Evolutionary conservation across 1,284 basidiomycete species (phyloP).

Genomic region (Ceratobasidium sp.): DNA sequence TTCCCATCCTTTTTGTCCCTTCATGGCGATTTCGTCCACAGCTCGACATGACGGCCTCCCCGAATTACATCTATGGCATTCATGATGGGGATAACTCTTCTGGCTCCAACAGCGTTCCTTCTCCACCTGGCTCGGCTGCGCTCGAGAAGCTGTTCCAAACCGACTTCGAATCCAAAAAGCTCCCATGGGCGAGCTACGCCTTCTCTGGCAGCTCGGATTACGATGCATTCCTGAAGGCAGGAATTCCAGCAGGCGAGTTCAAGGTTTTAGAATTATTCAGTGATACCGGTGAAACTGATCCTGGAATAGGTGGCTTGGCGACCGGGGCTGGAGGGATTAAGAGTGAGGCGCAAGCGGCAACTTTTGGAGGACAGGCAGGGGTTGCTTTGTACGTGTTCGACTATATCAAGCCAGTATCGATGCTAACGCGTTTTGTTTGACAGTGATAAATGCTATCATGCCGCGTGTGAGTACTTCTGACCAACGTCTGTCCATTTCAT

Average conservation of each 20-base stretch:
- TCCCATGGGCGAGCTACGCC: constrained; percentile 20
- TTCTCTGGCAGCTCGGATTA: constrained; percentile 22
- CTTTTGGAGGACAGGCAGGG: constrained; percentile 30
- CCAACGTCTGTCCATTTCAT: neutral
- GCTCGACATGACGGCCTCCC: constrained; percentile 39
- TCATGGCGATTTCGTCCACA: neutral
- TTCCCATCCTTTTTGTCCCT: neutral
- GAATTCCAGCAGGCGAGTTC: constrained; percentile 34
- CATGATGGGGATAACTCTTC: constrained; percentile 22
- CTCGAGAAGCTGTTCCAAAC: constrained; percentile 35
- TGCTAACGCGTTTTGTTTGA: neutral
- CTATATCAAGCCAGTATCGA: neutral
- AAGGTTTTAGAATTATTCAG: neutral
- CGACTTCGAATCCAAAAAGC: constrained; percentile 35
- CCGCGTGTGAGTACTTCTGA: constrained; percentile 5
- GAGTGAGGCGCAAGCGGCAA: constrained; percentile 26
- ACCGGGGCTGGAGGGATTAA: constrained; percentile 35
- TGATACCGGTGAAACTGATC: neutral
- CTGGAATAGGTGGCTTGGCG: constrained; percentile 17
- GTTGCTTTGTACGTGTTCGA: constrained; percentile 24
- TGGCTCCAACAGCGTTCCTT: constrained; percentile 24
- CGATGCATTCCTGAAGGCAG: constrained; percentile 38
- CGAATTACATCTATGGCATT: constrained; percentile 32
- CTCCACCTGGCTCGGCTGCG: constrained; percentile 24
- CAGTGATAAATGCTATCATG: constrained; percentile 32